Evolutionary conservation across 768 basidiomycete species (phyloP).

Genomic region (Pulveroboletus sp.): DNA sequence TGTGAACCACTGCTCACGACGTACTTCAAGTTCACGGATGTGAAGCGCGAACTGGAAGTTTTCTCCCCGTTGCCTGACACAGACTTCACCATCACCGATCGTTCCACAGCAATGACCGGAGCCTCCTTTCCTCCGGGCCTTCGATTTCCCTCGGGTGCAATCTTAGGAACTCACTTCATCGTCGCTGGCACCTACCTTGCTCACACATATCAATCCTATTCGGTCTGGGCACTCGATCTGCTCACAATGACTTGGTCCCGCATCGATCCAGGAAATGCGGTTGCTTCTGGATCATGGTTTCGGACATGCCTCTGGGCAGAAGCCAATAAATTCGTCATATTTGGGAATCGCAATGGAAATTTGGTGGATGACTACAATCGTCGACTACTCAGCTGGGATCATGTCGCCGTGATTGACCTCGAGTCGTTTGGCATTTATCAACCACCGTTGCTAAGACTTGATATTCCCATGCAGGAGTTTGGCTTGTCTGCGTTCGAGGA

Average conservation of each 20-base stretch:
- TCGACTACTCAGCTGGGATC: slow-evolving; percentile 85
- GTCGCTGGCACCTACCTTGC: slow-evolving; percentile 95
- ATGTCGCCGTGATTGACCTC: slow-evolving; percentile 84
- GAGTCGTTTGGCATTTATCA: slow-evolving; percentile 97
- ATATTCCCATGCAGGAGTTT: slow-evolving; percentile 74
- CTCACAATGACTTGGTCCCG: slow-evolving; percentile 78
- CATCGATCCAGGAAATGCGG: slow-evolving; percentile 82
- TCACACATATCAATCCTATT: slow-evolving; percentile 90
- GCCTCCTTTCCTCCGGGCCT: slow-evolving; percentile 87
- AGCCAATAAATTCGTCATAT: slow-evolving; percentile 81
- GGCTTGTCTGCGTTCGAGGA: slow-evolving; percentile 84
- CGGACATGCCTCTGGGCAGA: slow-evolving; percentile 85
- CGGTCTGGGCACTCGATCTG: slow-evolving; percentile 93
- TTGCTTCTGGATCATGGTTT: slow-evolving; percentile 92
- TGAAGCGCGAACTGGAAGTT: slow-evolving; percentile 91
- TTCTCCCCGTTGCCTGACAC: slow-evolving; percentile 75
- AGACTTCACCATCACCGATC: slow-evolving; percentile 75
- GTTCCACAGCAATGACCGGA: slow-evolving; percentile 77
- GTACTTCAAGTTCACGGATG: slow-evolving; percentile 74
- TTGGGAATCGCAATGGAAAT: slow-evolving; percentile 85
- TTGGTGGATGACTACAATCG: slow-evolving; percentile 92
- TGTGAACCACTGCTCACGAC: slow-evolving; percentile 4
- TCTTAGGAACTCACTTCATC: slow-evolving; percentile 86
- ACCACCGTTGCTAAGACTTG: slow-evolving; percentile 63
- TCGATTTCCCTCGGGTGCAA: slow-evolving; percentile 92